These are phyloP conservation scores for Naganishia randhawae DNA, from an alignment of 768 basidiomycete genomes.

Conservation along the genomic window DNA sequence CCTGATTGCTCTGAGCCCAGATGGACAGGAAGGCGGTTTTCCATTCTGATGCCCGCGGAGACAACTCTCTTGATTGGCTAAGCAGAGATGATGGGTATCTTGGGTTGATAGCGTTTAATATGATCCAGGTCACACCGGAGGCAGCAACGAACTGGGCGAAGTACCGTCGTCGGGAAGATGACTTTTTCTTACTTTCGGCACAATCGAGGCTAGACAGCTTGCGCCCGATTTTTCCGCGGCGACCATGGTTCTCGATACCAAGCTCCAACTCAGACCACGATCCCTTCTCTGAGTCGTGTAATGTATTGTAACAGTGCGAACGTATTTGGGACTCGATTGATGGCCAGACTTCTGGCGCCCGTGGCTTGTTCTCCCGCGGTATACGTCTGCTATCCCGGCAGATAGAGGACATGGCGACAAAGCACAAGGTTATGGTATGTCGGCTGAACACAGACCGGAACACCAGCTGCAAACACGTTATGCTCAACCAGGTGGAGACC, in stretches of 20 bases:
- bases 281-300: background rate
- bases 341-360: no score
- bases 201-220: no score
- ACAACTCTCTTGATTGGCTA: background rate
- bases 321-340: background rate
- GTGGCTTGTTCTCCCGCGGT: background rate
- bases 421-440: no score
- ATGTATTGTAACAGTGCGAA: background rate
- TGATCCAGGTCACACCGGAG: slow-evolving; percentile 11
- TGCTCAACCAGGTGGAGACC: background rate
- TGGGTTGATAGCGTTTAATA: background rate
- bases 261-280: background rate
- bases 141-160: background rate
- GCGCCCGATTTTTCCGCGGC: background rate
- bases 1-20: background rate
- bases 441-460: no score
- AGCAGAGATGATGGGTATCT: background rate
- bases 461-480: background rate
- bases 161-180: background rate
- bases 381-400: slow-evolving; percentile 13
- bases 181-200: background rate
- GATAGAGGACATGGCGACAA: slow-evolving; percentile 13
- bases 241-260: background rate
- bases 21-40: background rate
- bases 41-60: background rate